Conservation (phyloP, 192 early-diverging fungal genomes). For the Podila verticillata region DNA sequence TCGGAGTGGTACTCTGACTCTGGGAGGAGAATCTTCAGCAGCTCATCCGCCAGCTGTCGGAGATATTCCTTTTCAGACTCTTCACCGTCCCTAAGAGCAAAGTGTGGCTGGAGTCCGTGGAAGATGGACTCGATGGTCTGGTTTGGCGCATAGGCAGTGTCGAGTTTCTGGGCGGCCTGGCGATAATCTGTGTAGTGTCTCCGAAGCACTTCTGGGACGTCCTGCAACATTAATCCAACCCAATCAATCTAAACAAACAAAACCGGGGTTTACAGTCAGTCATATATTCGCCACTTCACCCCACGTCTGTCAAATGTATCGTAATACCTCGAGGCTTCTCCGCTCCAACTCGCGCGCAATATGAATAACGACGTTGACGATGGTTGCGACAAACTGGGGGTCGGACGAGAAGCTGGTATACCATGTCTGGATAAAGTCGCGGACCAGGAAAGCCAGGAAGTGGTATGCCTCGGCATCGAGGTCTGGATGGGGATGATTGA, state of each 20-base stretch:
- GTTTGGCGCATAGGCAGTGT: constrained; percentile 56
- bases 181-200: constrained; percentile 59
- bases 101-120: constrained; percentile 64
- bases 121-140: constrained; percentile 50
- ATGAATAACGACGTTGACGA: constrained; percentile 46
- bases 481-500: constrained; percentile 49
- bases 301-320: not conserved
- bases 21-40: constrained; percentile 49
- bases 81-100: constrained; percentile 51
- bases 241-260: constrained; percentile 53
- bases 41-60: constrained; percentile 52
- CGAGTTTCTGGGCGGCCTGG: constrained; percentile 49
- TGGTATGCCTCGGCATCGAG: constrained; percentile 64
- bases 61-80: constrained; percentile 58
- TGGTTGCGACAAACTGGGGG: constrained; percentile 47
- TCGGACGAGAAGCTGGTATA: constrained; percentile 58
- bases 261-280: not conserved
- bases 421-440: constrained; percentile 65
- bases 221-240: constrained; percentile 54
- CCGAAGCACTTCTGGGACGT: constrained; percentile 56
- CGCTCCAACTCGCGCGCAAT: constrained; percentile 53
- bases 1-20: constrained; percentile 54
- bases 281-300: not conserved
- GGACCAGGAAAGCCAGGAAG: constrained; percentile 57
- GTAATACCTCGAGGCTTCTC: constrained; percentile 51